Base-by-base conservation (phyloP, 345 rosid species). In the Corchorus capsularis region DNA sequence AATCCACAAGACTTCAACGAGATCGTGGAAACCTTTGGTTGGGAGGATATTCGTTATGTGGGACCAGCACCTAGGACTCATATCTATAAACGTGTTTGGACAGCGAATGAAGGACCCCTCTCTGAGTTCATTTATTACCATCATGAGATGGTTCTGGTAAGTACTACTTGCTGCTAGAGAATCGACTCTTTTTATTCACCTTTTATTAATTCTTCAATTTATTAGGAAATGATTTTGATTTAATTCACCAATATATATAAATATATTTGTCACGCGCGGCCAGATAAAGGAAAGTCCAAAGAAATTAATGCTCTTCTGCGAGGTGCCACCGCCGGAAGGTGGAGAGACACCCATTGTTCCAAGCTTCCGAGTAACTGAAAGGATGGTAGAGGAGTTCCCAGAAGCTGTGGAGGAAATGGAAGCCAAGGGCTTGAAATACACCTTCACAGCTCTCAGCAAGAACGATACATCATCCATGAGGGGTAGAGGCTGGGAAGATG, bases 281-380 rank as follows among this genome's bases (percentile, higher is more conserved):
- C 82, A 90, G 92, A 83, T 89, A 45, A 82, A 79, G 70, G 92
- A 87, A 39, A 69, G 1, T 67, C 94, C 91, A 0, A 82, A 79
- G 79, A 85, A 80, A 46, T 81, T 90, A 17, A 39, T 90, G 2
- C 81, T 90, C 3, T 89, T 74, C 84, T 90, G 94, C 55, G 91
- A 89, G 81, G 79, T 88, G 47, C 89, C 94, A 5, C 86, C 94
- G 0, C 91, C 89, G 1, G 88, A 85, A 60, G 94, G 92, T 11
- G 90, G 94, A 35, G 63, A 91, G 85, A 91, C 94, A 6, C 94
- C 92, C 1, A 83, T 91, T 60, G 94, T 91, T 64, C 94, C 94
- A 27, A 89, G 94, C 88, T 91, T 87, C 71, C 79, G 67, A 69
- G 89, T 89, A 45, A 84, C 94, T 0, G 90, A 91, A 59, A 63